Evolutionary conservation across 2,329 filamentous ascomycete species (phyloP).

Genomic region (Colletotrichum cereale): DNA sequence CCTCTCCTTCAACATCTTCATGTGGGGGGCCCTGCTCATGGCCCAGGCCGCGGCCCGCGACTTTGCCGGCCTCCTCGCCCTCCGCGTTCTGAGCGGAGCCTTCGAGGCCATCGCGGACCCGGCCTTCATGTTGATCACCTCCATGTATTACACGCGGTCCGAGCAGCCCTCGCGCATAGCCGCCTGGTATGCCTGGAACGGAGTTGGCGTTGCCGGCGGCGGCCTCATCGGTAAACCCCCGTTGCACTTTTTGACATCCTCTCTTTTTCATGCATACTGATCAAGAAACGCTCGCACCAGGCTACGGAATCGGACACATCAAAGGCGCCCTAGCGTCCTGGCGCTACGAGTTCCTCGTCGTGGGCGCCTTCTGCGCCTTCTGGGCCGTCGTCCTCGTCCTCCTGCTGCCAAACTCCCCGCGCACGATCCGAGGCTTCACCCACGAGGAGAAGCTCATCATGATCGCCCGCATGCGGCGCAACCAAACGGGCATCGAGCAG

Average conservation of each 20-base stretch:
- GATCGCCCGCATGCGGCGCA: slow-evolving; percentile 65
- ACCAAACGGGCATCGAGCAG: slow-evolving; percentile 72
- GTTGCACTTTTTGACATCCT: no score
- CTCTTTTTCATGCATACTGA: not conserved
- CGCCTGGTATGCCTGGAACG: slow-evolving; percentile 71
- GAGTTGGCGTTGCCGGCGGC: slow-evolving; percentile 69
- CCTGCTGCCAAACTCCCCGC: slow-evolving; percentile 69
- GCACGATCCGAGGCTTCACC: slow-evolving; percentile 64
- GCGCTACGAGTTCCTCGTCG: slow-evolving; percentile 78
- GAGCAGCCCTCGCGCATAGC: slow-evolving; percentile 73
- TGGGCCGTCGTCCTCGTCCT: slow-evolving; percentile 72
- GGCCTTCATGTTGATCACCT: slow-evolving; percentile 72
- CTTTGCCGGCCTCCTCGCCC: slow-evolving; percentile 66
- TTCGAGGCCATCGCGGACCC: slow-evolving; percentile 68
- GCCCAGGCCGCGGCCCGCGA: slow-evolving; percentile 66
- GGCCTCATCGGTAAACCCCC: slow-evolving; percentile 53
- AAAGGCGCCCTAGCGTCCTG: slow-evolving; percentile 68
- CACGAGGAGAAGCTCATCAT: slow-evolving; percentile 65
- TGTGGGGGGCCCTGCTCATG: slow-evolving; percentile 64
- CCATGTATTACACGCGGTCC: slow-evolving; percentile 73
- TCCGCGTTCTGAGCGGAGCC: slow-evolving; percentile 72
- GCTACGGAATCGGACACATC: slow-evolving; percentile 72
- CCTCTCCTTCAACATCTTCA: slow-evolving; percentile 62
- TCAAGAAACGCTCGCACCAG: slow-evolving; percentile 22
- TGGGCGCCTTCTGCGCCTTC: slow-evolving; percentile 66